Evolutionary conservation across 805 yeast species (phyloP), one percentile per base, ranked within the genome.

Genomic region (Myxozyma melibiosi): DNA sequence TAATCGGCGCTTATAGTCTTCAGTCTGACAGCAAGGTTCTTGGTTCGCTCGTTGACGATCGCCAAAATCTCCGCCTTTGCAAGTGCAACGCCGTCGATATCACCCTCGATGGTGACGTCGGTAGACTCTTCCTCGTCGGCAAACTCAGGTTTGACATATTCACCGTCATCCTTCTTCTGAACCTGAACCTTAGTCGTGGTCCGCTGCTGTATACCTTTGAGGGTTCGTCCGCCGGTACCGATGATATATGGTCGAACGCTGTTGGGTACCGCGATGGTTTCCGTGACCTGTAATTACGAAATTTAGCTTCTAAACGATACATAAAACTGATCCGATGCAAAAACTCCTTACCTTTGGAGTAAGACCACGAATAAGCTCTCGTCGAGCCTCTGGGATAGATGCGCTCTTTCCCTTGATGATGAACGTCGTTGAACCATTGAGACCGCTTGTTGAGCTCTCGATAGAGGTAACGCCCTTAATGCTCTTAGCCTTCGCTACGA

Each of bases 141-240:
- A 35, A 70, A 77, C 38, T 78, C 75, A 49, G 57, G 66, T 35
- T 39, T 51, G 39, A 69, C 58, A 9, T 63, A 64, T 42, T 65
- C 70, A 44, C 67, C 66, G 11, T 28, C 60, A 13, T 53, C 56
- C 18, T 50, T 41, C 55, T 59, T 64, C 5, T 84, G 86, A 66
- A 91, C 84, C 66, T 88, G 88, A 64, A 91, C 82, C 64, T 79
- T 86, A 51, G 84, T 84, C 48, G 82, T 85, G 47, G 88, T 80
- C 35, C 80, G 76, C 51, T 80, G 86, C 47, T 87, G 78, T 63
- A 91, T 88, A 57, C 94, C 91, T 71, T 84, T 88, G 73, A 91
- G 81, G 59, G 79, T 85, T 66, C 79, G 81, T 70, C 98, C 98
- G 70, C 85, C 88, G 42, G 91, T 80, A 57, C 98, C 98, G 73